Base-by-base conservation (phyloP, 2,329 filamentous ascomycete genomes). In the Nigrograna mackinnonii region DNA sequence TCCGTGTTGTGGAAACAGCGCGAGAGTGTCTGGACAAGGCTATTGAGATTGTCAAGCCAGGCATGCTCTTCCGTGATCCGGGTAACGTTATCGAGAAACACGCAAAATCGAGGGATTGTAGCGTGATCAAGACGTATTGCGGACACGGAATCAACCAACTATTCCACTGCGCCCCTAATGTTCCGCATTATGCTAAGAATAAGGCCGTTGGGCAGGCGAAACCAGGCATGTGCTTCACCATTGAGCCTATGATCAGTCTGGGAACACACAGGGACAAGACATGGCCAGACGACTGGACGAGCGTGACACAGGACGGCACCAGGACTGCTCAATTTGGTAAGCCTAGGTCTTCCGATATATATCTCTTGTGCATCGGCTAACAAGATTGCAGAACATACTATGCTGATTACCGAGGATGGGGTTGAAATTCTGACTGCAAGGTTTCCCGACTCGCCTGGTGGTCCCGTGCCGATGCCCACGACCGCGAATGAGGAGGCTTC, bases 241-340 rank as follows among this genome's bases (percentile, higher is more conserved):
- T 99, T 48, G 94, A 99, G 74, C 94, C 94, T 13, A 99, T 99
- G 94, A 91, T 99, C 66, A 91, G 90, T 30, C 70, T 96, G 41
- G 94, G 94, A 44, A 91, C 89, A 47, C 89, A 96, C 70, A 84
- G 84, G 50, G 94, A 99, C 64, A 87, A 94, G 67, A 97, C 91
- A 0, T 99, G 94, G 94, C 94, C 94, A 0, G 94, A 99, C 67
- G 90, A 97, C 75, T 99, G 94, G 94, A 99, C 94, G 1, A 96
- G 91, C 70, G 89, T 89, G 4, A 99, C 94, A 0, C 82, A 85
- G 43, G 94, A 99, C 66, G 94, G 94, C 37, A 88, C 87, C 70
- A 78, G 83, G 64, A 96, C 91, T 13, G 94, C 94, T 7, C 94
- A 99, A 66, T 99, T 99, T 63, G 87, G 86, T 90, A 74, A 68